Evolutionary conservation across 2,329 filamentous ascomycete species (phyloP).

Genomic region (Aspergillus calidoustus): DNA sequence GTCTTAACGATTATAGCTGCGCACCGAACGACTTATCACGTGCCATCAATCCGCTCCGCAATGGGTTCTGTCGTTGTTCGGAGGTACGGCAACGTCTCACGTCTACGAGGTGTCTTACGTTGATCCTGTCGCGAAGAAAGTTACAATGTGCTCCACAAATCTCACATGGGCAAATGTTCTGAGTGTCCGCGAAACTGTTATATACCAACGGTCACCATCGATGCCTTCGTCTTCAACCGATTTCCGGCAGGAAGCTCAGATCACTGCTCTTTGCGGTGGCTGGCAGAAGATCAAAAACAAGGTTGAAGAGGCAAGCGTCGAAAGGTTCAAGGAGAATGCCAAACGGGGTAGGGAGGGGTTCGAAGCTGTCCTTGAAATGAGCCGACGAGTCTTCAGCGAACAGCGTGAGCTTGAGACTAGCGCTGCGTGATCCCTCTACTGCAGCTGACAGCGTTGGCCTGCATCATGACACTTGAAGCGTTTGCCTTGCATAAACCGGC

Average conservation of each 20-base stretch:
- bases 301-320: conserved; percentile 90
- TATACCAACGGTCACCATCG: conserved; percentile 69
- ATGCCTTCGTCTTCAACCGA: conserved; percentile 66
- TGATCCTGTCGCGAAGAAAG: conserved; percentile 77
- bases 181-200: conserved; percentile 89
- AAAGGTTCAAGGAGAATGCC: conserved; percentile 89
- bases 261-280: conserved; percentile 91
- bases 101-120: conserved; percentile 97
- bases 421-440: conserved; percentile 29
- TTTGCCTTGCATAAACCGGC: conserved; percentile 37
- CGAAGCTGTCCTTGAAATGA: conserved; percentile 92
- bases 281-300: conserved; percentile 97
- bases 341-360: conserved; percentile 90
- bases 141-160: conserved; percentile 97
- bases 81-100: conserved; percentile 78
- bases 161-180: conserved; percentile 90
- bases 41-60: conserved; percentile 54
- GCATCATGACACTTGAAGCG: conserved; percentile 31
- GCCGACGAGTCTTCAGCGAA: conserved; percentile 86
- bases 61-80: conserved; percentile 75
- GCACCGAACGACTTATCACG: conserved; percentile 69
- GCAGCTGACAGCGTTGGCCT: conserved; percentile 10
- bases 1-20: conserved; percentile 54
- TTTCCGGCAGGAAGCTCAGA: conserved; percentile 87
- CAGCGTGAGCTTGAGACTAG: conserved; percentile 70